These are phyloP conservation scores for Sphagnum magellanicum DNA, from an alignment of 228 moss, liverwort and hornwort species.

Conservation along the genomic window DNA sequence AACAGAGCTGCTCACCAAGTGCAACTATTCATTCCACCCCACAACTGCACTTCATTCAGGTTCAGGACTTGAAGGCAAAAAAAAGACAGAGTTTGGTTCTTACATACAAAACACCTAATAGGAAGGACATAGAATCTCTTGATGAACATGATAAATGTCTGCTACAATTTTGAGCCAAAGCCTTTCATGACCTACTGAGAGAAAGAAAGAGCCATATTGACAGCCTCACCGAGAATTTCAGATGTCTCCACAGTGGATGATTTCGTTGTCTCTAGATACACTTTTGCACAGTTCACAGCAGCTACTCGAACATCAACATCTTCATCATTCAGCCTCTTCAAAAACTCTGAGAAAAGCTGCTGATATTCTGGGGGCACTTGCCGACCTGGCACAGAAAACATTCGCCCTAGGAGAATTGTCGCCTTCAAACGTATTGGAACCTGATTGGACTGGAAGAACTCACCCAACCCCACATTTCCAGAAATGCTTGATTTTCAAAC, in stretches of 20 bases:
- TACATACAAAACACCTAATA: not conserved
- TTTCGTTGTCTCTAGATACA: constrained; percentile 27
- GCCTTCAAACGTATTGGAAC: constrained; percentile 47
- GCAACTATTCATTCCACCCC: constrained; percentile 21
- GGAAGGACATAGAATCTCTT: no score
- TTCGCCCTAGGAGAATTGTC: constrained; percentile 41
- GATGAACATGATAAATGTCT: not conserved
- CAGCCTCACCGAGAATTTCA: constrained; percentile 36
- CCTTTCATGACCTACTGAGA: not conserved
- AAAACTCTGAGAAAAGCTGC: constrained; percentile 48
- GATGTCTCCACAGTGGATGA: constrained; percentile 30
- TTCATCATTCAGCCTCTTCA: constrained; percentile 45
- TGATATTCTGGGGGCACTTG: constrained; percentile 44
- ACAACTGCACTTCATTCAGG: not conserved
- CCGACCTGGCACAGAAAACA: constrained; percentile 45
- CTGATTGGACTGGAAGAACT: constrained; percentile 31
- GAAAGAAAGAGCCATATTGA: not conserved
- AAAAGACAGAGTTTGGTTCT: not conserved
- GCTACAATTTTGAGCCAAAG: not conserved
- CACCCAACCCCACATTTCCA: not conserved
- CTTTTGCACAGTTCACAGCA: constrained; percentile 41
- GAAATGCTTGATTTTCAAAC: not conserved
- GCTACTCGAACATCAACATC: constrained; percentile 41
- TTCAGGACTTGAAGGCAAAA: not conserved
- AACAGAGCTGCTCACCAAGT: constrained; percentile 28